Base-by-base conservation (phyloP, 352 stramenopile genomes). In the Phytopythium delawarense region DNA sequence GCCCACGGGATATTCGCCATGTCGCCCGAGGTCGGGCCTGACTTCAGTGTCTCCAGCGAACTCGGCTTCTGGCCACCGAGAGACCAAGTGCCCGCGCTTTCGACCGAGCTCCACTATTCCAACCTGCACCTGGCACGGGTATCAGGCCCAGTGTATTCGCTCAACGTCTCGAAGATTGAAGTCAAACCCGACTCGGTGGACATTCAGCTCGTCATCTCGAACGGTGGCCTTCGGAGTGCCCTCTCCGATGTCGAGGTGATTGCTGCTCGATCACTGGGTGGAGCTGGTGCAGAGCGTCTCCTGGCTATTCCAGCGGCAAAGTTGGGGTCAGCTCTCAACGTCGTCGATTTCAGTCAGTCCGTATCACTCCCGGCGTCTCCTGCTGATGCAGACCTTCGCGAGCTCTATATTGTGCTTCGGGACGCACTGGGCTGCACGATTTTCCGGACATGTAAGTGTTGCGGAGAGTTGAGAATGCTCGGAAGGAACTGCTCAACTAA, bases 1-100 rank as follows among this genome's bases (percentile, higher is more conserved):
- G 71, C 58, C 23, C 87, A 95, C 59, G 79, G 84, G 0, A 92
- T 95, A 52, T 92, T 89, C 25, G 74, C 87, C 54, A 93, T 95
- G 78, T 95, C 87, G 3, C 87, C 87, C 9, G 87, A 95, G 61
- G 84, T 93, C 3, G 87, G 87, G 5, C 87, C 87, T 6, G 55
- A 62, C 13, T 92, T 95, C 59, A 66, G 77, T 2, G 65, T 76
- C 0, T 20, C 56, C 16, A 61, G 62, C 7, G 55, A 70, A 13
- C 42, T 64, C 16, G 87, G 87, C 9, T 95, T 95, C 62, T 95
- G 87, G 87, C 87, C 87, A 20, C 49, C 66, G 2, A 57, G 64
- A 53, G 76, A 78, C 2, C 63, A 86, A 44, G 74, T 94, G 0
- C 80, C 81, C 21, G 54, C 64, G 39, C 71, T 95, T 2, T 87